phyloP scores from a whole-genome alignment of 345 rosid genomes.

The Excoecaria cochinchinensis region DNA sequence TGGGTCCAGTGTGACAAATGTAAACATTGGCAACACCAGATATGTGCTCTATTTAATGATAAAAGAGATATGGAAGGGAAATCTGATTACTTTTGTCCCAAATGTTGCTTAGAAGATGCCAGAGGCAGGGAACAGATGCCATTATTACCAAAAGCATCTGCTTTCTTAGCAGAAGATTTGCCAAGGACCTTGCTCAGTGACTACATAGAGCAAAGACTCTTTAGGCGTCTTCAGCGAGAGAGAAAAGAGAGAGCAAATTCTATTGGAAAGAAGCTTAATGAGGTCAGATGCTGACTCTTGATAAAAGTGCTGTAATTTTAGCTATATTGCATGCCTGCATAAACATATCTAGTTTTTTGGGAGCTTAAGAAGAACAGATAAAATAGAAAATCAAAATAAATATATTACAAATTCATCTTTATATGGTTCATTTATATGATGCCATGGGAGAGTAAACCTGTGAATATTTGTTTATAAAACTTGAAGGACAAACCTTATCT shows the following conservation, averaged over 20 bases:
- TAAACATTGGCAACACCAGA: conserved; percentile 58
- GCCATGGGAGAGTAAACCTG: neutral
- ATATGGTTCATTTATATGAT: neutral
- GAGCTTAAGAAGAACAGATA: neutral
- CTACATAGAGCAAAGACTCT: conserved; percentile 51
- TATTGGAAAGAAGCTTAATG: conserved; percentile 40
- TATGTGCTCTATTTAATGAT: conserved; percentile 59
- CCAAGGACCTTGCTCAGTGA: conserved; percentile 52
- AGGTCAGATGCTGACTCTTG: conserved; percentile 38
- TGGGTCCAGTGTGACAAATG: conserved; percentile 63
- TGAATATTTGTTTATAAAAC: neutral
- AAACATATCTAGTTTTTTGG: neutral
- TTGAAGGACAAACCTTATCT: neutral
- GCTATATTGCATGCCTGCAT: neutral
- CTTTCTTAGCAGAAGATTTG: conserved; percentile 51
- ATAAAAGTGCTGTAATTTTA: neutral
- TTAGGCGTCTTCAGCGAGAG: conserved; percentile 43
- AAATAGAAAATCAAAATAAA: neutral
- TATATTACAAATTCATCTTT: neutral
- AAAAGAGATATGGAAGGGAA: conserved; percentile 36
- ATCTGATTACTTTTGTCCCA: conserved; percentile 48
- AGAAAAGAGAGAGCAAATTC: conserved; percentile 44
- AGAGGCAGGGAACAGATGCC: conserved; percentile 22
- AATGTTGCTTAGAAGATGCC: conserved; percentile 47
- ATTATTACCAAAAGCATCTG: conserved; percentile 13